Base-by-base conservation (phyloP, 2,329 filamentous ascomycete species). In the Leptosphaerulina australis region DNA sequence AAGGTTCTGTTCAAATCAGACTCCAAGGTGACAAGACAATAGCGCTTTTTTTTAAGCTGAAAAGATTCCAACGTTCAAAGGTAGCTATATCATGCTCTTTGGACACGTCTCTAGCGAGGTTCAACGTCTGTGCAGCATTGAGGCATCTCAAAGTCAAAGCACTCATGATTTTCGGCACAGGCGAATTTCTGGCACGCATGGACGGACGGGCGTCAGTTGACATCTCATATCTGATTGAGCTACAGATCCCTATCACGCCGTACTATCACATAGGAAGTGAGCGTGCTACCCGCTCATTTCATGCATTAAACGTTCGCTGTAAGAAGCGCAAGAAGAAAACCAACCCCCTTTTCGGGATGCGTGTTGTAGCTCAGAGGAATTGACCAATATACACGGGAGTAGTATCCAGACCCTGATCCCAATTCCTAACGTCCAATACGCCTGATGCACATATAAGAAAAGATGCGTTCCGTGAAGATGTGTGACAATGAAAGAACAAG, bases 401-500 rank as follows among this genome's bases (percentile, higher is more conserved):
- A 60, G 55, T 65, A 67, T 64, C 59, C 60, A 66, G 58, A 57
- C 38, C 49, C 51, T 57, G 21, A 22, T 33, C 41, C 50, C 39
- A 33, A 41, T 50, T 49, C 41, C 50, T 45, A 51, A 50, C 34
- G n/a, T 46, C 34, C 50, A 48, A 54, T 55, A 53, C 55, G 44
- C 55, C 58, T 18, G 51, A 45, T 53, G 55, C 56, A 50, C 55
- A 47, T 39, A 57, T 26, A 43, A 51, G 54, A 55, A 46, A 44
- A 59, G 38, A 58, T 52, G 43, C 45, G 24, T 37, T 44, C 51
- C 37, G 33, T 34, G 14, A 48, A 54, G 38, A 48, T 44, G 53
- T 49, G 39, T 60, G 58, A 58, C 53, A 50, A 58, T 62, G 53
- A 44, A 47, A 45, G 55, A 55, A 48, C 39, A 58, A 53, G 41